phyloP scores from a whole-genome alignment of 345 rosid genomes.

The Citrus maxima region DNA sequence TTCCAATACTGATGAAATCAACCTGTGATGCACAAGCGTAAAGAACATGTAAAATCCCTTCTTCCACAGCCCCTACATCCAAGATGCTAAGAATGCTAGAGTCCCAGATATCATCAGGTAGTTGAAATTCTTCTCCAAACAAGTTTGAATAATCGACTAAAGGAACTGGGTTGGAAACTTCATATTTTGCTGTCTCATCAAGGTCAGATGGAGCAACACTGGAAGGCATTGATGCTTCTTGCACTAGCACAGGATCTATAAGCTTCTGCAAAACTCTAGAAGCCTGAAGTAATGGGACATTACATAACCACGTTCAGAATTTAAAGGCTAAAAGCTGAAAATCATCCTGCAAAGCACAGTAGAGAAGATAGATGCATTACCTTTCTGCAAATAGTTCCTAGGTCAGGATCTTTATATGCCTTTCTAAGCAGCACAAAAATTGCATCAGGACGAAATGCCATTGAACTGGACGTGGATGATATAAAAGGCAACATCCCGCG shows the following conservation, averaged over 20 bases:
- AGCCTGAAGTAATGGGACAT: conserved; percentile 39
- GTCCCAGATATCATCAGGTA: conserved; percentile 52
- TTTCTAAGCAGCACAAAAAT: conserved; percentile 60
- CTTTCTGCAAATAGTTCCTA: conserved; percentile 58
- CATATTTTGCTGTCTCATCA: conserved; percentile 45
- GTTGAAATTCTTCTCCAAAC: conserved; percentile 68
- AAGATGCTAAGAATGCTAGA: conserved; percentile 48
- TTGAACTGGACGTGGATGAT: conserved; percentile 43
- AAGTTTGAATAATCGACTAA: conserved; percentile 58
- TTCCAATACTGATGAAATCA: conserved; percentile 30
- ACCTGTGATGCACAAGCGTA: conserved; percentile 92
- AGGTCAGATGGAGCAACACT: conserved; percentile 31
- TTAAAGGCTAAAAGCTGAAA: conserved; percentile 3
- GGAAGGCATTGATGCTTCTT: conserved; percentile 32
- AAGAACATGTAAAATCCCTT: conserved; percentile 80
- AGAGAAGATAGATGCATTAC: conserved; percentile 34
- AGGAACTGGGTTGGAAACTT: conserved; percentile 31
- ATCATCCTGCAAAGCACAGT: conserved; percentile 13
- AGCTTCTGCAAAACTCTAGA: conserved; percentile 61
- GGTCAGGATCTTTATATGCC: conserved; percentile 61
- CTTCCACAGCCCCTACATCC: conserved; percentile 74
- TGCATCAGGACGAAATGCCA: conserved; percentile 61
- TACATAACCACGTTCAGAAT: conserved; percentile 14
- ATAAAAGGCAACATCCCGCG: conserved; percentile 43
- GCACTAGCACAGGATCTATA: conserved; percentile 38